Percentiles rank a stretch among this genome's conserved stretches.
Evolutionary conservation across 1,284 basidiomycete species (phyloP).

Genomic region (Ustilago loliicola): DNA sequence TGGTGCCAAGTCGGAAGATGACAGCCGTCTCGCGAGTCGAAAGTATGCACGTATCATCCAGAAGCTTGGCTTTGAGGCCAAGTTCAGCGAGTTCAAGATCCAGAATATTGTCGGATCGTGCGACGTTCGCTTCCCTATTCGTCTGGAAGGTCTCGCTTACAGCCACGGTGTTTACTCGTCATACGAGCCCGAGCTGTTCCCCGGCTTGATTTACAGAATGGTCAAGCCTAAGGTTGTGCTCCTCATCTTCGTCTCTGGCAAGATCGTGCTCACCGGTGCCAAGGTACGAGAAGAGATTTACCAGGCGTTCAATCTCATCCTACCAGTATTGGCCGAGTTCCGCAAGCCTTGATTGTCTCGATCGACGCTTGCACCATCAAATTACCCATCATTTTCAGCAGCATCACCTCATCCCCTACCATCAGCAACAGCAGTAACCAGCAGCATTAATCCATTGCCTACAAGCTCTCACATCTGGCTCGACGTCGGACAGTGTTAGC

Average conservation of each 20-base stretch:
- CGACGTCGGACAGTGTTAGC: slow-evolving; percentile 17
- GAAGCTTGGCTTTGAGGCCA: slow-evolving; percentile 98
- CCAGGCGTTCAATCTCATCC: slow-evolving; percentile 98
- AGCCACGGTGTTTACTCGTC: slow-evolving; percentile 98
- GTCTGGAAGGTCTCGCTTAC: slow-evolving; percentile 96
- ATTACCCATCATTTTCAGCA: slow-evolving; percentile 40
- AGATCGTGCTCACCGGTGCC: slow-evolving; percentile 98
- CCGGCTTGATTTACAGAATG: slow-evolving; percentile 99
- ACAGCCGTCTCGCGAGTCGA: slow-evolving; percentile 93
- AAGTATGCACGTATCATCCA: slow-evolving; percentile 99
- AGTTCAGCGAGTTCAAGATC: slow-evolving; percentile 99
- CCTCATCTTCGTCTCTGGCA: slow-evolving; percentile 98
- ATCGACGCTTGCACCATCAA: slow-evolving; percentile 15
- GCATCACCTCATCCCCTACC: slow-evolving; percentile 23
- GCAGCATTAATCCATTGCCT: slow-evolving; percentile 34
- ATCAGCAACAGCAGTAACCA: slow-evolving; percentile 45
- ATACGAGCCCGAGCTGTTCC: slow-evolving; percentile 99
- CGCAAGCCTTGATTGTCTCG: slow-evolving; percentile 62
- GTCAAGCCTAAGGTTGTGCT: slow-evolving; percentile 99
- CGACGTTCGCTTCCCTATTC: slow-evolving; percentile 99
- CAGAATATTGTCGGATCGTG: slow-evolving; percentile 98
- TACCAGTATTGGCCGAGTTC: slow-evolving; percentile 74
- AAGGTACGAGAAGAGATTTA: slow-evolving; percentile 99
- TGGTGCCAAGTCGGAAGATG: slow-evolving; percentile 98
- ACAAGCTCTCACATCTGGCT: slow-evolving; percentile 14